phyloP scores from a whole-genome alignment of 2,329 filamentous ascomycete genomes.

The Fusarium hainanense region DNA sequence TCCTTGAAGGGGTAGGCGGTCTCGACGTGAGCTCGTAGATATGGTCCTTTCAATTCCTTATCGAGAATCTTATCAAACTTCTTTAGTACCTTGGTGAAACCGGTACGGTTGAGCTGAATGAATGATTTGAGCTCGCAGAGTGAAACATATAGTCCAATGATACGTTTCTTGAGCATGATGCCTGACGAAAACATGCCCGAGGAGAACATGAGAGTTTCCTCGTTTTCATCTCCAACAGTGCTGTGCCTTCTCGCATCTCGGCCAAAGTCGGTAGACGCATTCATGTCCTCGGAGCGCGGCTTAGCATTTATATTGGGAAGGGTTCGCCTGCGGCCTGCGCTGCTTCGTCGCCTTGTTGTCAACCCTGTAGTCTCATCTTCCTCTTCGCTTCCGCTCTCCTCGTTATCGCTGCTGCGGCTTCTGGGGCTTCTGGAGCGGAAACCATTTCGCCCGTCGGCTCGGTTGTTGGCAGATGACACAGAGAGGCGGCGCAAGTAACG shows the following conservation, averaged over 20 bases:
- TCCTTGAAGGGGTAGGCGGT: conserved; percentile 84
- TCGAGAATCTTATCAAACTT: conserved; percentile 98
- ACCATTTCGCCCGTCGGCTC: conserved; percentile 23
- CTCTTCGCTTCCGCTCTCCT: conserved; percentile 74
- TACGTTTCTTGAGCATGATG: conserved; percentile 92
- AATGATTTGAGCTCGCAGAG: conserved; percentile 96
- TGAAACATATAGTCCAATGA: conserved; percentile 87
- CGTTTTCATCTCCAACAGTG: conserved; percentile 78
- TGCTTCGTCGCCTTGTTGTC: conserved; percentile 59
- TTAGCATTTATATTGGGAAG: conserved; percentile 51
- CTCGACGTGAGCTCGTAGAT: conserved; percentile 79
- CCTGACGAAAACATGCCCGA: conserved; percentile 72
- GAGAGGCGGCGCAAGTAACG: conserved; percentile 51
- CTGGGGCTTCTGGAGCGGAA: conserved; percentile 51
- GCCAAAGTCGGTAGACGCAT: conserved; percentile 69
- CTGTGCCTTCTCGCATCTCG: conserved; percentile 69
- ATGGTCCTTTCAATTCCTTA: conserved; percentile 79
- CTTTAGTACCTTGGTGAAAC: conserved; percentile 95
- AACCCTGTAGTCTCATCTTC: conserved; percentile 69
- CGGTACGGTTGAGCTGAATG: conserved; percentile 94
- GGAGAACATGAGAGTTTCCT: conserved; percentile 74
- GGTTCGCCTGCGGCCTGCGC: conserved; percentile 54
- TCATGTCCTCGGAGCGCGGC: conserved; percentile 63
- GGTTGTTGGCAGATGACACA: conserved; percentile 38
- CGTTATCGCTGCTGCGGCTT: conserved; percentile 64